Base-by-base conservation (phyloP, 139 green algal genomes). In the Micromonas pusilla region DNA sequence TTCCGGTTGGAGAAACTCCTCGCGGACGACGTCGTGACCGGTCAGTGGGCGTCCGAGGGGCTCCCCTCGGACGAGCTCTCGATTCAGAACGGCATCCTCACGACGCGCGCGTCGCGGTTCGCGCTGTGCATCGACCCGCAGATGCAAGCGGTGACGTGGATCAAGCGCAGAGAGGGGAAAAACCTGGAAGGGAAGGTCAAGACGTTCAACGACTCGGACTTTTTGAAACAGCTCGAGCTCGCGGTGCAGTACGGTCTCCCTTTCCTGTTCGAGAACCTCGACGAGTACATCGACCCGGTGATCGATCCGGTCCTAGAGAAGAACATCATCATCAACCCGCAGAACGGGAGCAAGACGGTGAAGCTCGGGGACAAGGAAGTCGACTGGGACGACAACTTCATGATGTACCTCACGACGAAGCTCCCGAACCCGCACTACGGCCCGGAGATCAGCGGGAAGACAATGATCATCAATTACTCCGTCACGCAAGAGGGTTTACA, bases 211-310 rank as follows among this genome's bases (percentile, higher is more conserved):
- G 92, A 96, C 83, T 33, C 78, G 23, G 92, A 96, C 83, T 96
- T 96, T 82, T 77, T 96, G 2, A 96, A 96, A 86, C 90, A 96
- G 84, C 90, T 96, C 32, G 92, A 96, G 85, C 83, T 96, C 54
- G 88, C 92, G 33, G 92, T 96, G 75, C 88, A 93, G 82, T 96
- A 96, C 81, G 92, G 92, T 32, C 90, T 92, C 64, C 88, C 92
- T 31, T 96, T 96, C 83, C 82, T 96, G 57, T 91, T 96, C 76
- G 92, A 96, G 78, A 93, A 93, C 79, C 79, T 93, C 45, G 92
- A 96, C 64, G 91, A 96, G 83, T 93, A 95, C 85, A 92, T 96
- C 45, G 92, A 96, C 82, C 92, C 92, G 25, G 89, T 95, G 31
- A 93, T 96, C 67, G 90, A 96, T 80, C 86, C 90, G 1, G 91